Evolutionary conservation across 768 basidiomycete species (phyloP).

Genomic region (Pleurotus pulmonarius): DNA sequence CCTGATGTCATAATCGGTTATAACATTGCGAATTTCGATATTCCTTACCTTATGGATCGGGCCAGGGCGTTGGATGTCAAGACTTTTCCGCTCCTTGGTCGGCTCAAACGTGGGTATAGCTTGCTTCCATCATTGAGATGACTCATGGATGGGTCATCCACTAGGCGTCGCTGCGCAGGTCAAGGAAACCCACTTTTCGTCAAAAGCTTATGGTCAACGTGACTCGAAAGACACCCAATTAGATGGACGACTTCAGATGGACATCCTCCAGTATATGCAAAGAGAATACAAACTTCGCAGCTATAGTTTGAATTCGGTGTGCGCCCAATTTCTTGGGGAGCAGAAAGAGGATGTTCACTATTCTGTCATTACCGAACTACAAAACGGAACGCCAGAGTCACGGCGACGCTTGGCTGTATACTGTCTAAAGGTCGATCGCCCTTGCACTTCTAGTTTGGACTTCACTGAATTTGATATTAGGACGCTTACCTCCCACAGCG

Average conservation of each 20-base stretch:
- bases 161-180: slow-evolving; percentile 72
- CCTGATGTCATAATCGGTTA: slow-evolving; percentile 97
- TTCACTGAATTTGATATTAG: slow-evolving; percentile 32
- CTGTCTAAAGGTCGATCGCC: slow-evolving; percentile 78
- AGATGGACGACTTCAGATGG: slow-evolving; percentile 92
- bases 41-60: slow-evolving; percentile 93
- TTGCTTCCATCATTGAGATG: slow-evolving; percentile 5
- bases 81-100: slow-evolving; percentile 72
- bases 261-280: slow-evolving; percentile 97
- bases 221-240: slow-evolving; percentile 92
- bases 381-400: slow-evolving; percentile 95
- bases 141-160: background rate
- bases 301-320: slow-evolving; percentile 97
- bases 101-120: slow-evolving; percentile 58
- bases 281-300: slow-evolving; percentile 96
- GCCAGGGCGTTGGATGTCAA: slow-evolving; percentile 73
- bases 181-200: slow-evolving; percentile 96
- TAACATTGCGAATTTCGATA: slow-evolving; percentile 91
- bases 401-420: slow-evolving; percentile 92
- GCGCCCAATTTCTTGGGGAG: slow-evolving; percentile 95
- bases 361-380: slow-evolving; percentile 96
- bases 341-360: slow-evolving; percentile 99
- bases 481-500: slow-evolving; percentile 98
- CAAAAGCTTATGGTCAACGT: slow-evolving; percentile 94
- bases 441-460: too few species aligned